These are phyloP conservation scores for Penicillium sp. DNA, from an alignment of 2,329 filamentous ascomycete species.

Conservation along the genomic window DNA sequence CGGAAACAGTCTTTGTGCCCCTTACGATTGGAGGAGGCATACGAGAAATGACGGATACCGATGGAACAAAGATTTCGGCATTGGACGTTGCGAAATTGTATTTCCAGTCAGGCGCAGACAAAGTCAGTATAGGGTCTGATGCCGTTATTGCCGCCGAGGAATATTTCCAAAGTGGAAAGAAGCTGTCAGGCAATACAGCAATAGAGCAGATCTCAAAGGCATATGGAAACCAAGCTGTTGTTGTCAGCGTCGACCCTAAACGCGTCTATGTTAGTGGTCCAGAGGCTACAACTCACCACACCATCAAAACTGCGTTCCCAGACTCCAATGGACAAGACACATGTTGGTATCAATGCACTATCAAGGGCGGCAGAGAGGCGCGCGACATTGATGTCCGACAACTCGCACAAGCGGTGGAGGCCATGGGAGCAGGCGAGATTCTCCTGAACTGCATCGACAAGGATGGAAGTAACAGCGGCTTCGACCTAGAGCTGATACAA, in stretches of 20 bases:
- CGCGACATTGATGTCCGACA: slow-evolving; percentile 89
- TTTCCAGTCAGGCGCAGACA: slow-evolving; percentile 95
- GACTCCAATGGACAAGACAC: slow-evolving; percentile 73
- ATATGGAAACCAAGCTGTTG: slow-evolving; percentile 95
- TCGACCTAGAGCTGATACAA: slow-evolving; percentile 85
- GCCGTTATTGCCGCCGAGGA: slow-evolving; percentile 90
- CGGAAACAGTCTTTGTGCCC: slow-evolving; percentile 90
- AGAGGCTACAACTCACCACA: slow-evolving; percentile 68
- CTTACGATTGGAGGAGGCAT: slow-evolving; percentile 95
- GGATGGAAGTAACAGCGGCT: slow-evolving; percentile 90
- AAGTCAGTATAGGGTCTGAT: slow-evolving; percentile 94
- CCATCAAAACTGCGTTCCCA: slow-evolving; percentile 64
- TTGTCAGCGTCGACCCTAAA: slow-evolving; percentile 91
- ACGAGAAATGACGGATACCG: slow-evolving; percentile 82
- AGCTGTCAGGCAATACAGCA: slow-evolving; percentile 74
- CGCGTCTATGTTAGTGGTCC: slow-evolving; percentile 75
- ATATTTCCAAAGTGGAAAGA: slow-evolving; percentile 69
- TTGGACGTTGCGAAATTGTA: slow-evolving; percentile 94
- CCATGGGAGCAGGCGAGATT: slow-evolving; percentile 92
- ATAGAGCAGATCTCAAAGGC: slow-evolving; percentile 93
- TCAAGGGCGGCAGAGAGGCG: slow-evolving; percentile 92
- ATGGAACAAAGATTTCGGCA: slow-evolving; percentile 80
- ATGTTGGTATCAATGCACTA: slow-evolving; percentile 98
- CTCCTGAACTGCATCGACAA: slow-evolving; percentile 96
- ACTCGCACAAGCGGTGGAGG: slow-evolving; percentile 82